Evolutionary conservation across 805 yeast genomes (phyloP), one percentile per base, ranked within the genome.

Genomic region (Candida khao-thaluensis): DNA sequence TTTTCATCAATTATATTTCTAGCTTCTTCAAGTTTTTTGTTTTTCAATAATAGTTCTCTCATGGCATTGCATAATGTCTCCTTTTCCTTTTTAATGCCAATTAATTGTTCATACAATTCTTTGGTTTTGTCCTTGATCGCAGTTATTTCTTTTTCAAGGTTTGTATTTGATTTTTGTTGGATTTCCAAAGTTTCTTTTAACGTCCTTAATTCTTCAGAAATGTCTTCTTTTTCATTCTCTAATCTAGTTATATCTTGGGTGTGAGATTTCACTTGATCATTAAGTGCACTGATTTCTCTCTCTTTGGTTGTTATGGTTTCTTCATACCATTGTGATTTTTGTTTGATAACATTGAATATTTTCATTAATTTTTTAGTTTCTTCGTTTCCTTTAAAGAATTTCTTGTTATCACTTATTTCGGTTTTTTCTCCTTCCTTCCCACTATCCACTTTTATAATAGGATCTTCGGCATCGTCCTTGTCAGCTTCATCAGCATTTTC

Each of bases 291-390:
- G 4, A 24, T 33, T 29, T 27, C 30, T 3, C 16, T 9, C 2
- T 33, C 21, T 17, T 30, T 30, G 11, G 32, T 31, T 3, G 12
- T 11, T 9, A 41, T 22, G 3, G 3, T 11, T 12, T 29, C 27
- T 15, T 35, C 15, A 23, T 32, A 40, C 12, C 27, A 28, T 25
- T 38, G 15, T 23, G 29, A 9, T 18, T 17, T 35, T 17, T 28
- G 23, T 21, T 24, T 16, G 9, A 46, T 21, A 4, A 35, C 41
- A 15, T 25, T 18, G 20, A 17, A 17, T 12, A 42, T 35, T 20
- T 32, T 41, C 10, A 26, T 14, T 29, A 38, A 26, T 17, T 14
- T 38, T 24, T 37, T 37, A 17, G 50, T 46, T 30, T 43, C 47
- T 10, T 18, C 21, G 30, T 45, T 45, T 16, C 47, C 43, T 37